Percentiles rank a stretch among this genome's conserved stretches.
phyloP scores from a whole-genome alignment of 148 eudicot species.

The Polygonum maritimum region DNA sequence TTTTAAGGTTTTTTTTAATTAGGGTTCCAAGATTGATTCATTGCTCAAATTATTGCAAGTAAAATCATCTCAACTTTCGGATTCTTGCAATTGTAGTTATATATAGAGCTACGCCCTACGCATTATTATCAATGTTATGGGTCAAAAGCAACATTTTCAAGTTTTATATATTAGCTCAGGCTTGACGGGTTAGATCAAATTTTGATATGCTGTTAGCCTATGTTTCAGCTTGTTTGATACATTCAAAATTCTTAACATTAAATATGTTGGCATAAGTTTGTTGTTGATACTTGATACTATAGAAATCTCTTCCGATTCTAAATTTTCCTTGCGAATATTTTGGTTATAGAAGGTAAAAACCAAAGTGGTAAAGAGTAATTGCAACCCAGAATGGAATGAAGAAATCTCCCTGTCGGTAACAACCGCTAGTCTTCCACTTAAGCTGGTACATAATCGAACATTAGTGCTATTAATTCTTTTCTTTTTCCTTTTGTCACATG shows the following conservation, averaged over 20 bases:
- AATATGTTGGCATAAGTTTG: not conserved
- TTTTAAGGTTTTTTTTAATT: not conserved
- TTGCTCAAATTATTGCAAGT: not conserved
- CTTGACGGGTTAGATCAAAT: not conserved
- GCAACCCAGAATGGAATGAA: conserved; percentile 81
- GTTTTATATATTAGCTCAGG: not conserved
- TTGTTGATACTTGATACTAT: not conserved
- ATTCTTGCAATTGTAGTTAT: not conserved
- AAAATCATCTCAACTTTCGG: not conserved
- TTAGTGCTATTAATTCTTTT: not conserved
- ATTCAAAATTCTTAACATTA: too few relatives aligned
- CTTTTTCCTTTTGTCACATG: not conserved
- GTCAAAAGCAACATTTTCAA: not conserved
- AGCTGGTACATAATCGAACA: conserved; percentile 31
- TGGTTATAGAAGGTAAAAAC: conserved; percentile 64
- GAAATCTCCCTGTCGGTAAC: conserved; percentile 50
- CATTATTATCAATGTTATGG: too few relatives aligned
- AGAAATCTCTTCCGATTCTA: not conserved
- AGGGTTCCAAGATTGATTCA: not conserved
- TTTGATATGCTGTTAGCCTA: not conserved
- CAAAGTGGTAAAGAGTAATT: conserved; percentile 37
- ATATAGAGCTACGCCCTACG: too few relatives aligned
- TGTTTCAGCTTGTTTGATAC: not conserved
- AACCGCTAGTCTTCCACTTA: conserved; percentile 37
- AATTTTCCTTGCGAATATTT: not conserved